phyloP scores from a whole-genome alignment of 1,284 basidiomycete genomes.

The Austroboletus novae-zelandiae region DNA sequence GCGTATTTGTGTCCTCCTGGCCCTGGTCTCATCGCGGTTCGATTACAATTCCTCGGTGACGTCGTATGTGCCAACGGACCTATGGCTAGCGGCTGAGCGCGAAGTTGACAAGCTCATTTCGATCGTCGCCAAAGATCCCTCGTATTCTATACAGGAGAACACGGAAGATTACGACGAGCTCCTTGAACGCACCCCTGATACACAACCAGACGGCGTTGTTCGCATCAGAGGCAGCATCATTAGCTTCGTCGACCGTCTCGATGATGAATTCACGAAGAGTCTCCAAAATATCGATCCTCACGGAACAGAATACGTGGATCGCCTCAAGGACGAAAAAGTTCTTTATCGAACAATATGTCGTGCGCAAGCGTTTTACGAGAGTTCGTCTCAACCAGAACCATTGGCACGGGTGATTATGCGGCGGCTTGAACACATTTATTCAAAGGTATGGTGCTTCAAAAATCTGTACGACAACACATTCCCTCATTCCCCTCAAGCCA shows the following conservation, averaged over 20 bases:
- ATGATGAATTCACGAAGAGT: constrained; percentile 98
- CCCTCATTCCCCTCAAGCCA: constrained; percentile 53
- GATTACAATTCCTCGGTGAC: constrained; percentile 93
- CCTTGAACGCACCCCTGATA: constrained; percentile 79
- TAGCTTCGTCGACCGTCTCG: constrained; percentile 93
- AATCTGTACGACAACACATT: background rate
- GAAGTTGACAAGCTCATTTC: constrained; percentile 89
- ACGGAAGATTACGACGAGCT: constrained; percentile 94
- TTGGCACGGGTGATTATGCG: constrained; percentile 90
- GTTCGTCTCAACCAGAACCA: constrained; percentile 72
- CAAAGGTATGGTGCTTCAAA: constrained; percentile 62
- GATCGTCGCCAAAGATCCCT: constrained; percentile 68
- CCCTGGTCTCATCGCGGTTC: constrained; percentile 92
- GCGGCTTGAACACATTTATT: constrained; percentile 96
- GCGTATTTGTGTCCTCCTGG: constrained; percentile 90
- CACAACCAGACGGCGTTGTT: constrained; percentile 66
- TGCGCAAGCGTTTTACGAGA: constrained; percentile 90
- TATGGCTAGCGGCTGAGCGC: constrained; percentile 85
- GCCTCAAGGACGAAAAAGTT: constrained; percentile 92
- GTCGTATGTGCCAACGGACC: constrained; percentile 88
- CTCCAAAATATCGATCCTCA: constrained; percentile 99
- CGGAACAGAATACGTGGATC: constrained; percentile 96
- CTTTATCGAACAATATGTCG: constrained; percentile 93
- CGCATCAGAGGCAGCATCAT: constrained; percentile 89
- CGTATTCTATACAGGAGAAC: constrained; percentile 84